Percentiles rank a stretch among this genome's conserved stretches.
These are phyloP conservation scores for Pulveroboletus sp. DNA, from an alignment of 768 basidiomycete genomes.

Conservation along the genomic window DNA sequence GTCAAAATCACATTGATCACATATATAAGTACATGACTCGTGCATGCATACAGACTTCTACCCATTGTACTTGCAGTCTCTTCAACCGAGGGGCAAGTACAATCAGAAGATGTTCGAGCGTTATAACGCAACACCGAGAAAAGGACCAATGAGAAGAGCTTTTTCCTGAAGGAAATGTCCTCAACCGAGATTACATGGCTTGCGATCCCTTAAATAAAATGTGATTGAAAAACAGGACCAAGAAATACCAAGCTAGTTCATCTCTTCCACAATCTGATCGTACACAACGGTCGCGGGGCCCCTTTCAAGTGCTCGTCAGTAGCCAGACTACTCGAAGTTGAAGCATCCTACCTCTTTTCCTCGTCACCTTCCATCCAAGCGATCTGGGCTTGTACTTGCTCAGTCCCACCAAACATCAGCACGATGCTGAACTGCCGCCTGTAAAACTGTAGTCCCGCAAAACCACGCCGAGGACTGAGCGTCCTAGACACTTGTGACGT, in stretches of 20 bases:
- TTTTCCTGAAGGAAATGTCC: no score
- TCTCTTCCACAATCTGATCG: constrained; percentile 31
- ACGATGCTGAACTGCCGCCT: constrained; percentile 37
- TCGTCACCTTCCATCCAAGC: constrained; percentile 39
- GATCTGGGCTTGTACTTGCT: constrained; percentile 46
- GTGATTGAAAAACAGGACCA: not conserved
- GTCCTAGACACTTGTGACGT: constrained; percentile 29
- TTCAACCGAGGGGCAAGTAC: no score
- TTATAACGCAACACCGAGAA: no score
- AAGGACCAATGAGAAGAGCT: no score
- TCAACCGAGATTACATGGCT: no score
- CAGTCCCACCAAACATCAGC: constrained; percentile 43
- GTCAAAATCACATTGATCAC: no score
- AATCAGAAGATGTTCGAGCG: no score
- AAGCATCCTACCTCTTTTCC: constrained; percentile 20
- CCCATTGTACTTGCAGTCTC: no score
- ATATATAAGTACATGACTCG: no score
- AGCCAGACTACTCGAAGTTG: not conserved
- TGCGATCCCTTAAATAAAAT: no score
- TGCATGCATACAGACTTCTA: no score
- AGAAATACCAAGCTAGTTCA: not conserved
- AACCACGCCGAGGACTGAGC: constrained; percentile 30
- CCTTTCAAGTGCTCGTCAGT: constrained; percentile 14
- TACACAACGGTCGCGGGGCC: constrained; percentile 33
- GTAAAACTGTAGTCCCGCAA: constrained; percentile 29